Base-by-base conservation (phyloP, 495 filamentous ascomycete species). In the Aspergillus ostianus region DNA sequence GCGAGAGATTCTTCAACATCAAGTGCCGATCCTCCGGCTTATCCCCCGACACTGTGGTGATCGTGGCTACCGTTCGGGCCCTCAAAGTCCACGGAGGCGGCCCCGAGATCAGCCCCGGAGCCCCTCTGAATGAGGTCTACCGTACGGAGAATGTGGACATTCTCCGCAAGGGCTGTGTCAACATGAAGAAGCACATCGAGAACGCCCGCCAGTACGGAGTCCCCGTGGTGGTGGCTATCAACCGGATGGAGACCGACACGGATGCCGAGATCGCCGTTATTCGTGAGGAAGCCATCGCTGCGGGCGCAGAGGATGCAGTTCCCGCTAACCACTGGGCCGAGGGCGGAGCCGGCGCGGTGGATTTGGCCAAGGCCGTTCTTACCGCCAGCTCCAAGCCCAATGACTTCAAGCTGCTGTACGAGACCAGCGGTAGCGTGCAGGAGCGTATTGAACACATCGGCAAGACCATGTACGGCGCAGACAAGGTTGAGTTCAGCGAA, bases 1-100 rank as follows among this genome's bases (percentile, higher is more conserved):
- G 94, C 54, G 94, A 98, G 82, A 89, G 94, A 29, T 98, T 98
- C 83, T 97, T 98, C 86, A 97, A 98, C 77, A 98, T 98, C 78
- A 98, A 98, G 83, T 98, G 94, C 79, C 88, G 94, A 49, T 91
- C 91, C 30, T 96, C 92, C 17, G 94, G 94, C 19, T 83, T 98
- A 45, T 86, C 90, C 1, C 94, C 94, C 8, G 94, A 98, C 68
- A 88, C 90, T 4, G 93, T 97, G 17, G 90, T 98, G 41, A 87
- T 98, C 55, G 94, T 98, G 23, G 93, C 94, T 51, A 98, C 94
- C 3, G 90, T 98, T 48, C 88, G 94, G 63, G 94, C 94, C 3
- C 79, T 98, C 53, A 98, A 98, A 81, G 92, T 97, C 17, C 94
- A 98, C 68, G 94, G 94, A 60, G 94, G 93, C 27, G 94, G 93